Percentiles rank a stretch among this genome's conserved stretches.
Conservation (phyloP, 768 basidiomycete species). For the Ramaria sp. region DNA sequence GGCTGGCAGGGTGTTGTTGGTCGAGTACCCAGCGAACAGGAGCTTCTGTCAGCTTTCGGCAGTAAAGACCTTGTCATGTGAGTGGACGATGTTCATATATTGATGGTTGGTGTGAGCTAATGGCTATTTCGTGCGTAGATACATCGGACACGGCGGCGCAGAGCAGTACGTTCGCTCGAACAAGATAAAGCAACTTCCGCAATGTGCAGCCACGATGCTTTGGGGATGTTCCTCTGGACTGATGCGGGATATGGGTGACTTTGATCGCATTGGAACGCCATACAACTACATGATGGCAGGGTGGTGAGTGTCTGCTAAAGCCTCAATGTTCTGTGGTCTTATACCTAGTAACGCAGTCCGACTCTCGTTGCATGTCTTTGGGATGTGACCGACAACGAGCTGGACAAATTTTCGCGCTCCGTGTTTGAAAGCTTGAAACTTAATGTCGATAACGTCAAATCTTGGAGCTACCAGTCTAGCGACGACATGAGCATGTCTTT, state of each 20-base stretch:
- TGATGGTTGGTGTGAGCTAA: not conserved
- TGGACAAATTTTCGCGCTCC: constrained; percentile 81
- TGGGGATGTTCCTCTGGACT: constrained; percentile 98
- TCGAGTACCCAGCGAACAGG: constrained; percentile 68
- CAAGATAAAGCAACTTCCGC: constrained; percentile 65
- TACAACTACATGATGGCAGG: constrained; percentile 96
- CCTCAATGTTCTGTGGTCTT: not conserved
- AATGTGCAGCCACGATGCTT: constrained; percentile 92
- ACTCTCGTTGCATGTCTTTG: constrained; percentile 90
- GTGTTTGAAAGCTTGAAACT: constrained; percentile 70
- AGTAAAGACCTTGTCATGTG: constrained; percentile 84
- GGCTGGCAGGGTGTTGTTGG: constrained; percentile 86
- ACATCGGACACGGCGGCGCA: constrained; percentile 94
- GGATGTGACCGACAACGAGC: constrained; percentile 98
- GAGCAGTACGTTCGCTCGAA: constrained; percentile 91
- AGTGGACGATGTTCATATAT: constrained; percentile 21
- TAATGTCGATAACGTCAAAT: constrained; percentile 18
- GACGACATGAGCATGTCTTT: constrained; percentile 33
- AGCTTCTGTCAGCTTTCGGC: constrained; percentile 63
- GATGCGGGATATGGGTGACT: constrained; percentile 85
- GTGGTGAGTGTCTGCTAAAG: constrained; percentile 42
- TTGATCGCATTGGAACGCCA: constrained; percentile 85
- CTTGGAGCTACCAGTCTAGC: constrained; percentile 14
- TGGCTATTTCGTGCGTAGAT: constrained; percentile 35
- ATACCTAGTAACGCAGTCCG: constrained; percentile 40